A percentile compares a stretch with the other conserved stretches of the same genome.
Conservation (phyloP, 2,329 filamentous ascomycete genomes). For the Ophiostoma perfectum region DNA sequence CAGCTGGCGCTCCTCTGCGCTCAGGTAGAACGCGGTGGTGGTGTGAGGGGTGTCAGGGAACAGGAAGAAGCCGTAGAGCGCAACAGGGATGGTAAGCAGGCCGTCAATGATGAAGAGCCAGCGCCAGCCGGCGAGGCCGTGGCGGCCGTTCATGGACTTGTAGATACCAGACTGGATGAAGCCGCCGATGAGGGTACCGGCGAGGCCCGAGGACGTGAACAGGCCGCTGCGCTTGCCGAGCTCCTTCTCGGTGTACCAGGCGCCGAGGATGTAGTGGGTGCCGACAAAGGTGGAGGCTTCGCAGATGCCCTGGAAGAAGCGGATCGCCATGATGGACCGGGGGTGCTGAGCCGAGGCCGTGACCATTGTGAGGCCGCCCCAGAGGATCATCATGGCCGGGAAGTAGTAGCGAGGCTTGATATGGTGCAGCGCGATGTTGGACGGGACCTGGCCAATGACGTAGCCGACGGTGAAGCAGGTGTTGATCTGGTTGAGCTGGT, state of each 20-base stretch:
- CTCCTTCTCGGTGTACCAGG: conserved; percentile 57
- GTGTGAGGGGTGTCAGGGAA: conserved; percentile 51
- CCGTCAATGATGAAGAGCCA: conserved; percentile 51
- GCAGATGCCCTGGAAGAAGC: conserved; percentile 51
- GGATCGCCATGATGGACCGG: conserved; percentile 54
- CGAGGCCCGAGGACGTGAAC: conserved; percentile 55
- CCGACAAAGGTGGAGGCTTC: conserved; percentile 55
- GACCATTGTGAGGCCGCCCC: conserved; percentile 59
- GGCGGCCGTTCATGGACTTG: conserved; percentile 41
- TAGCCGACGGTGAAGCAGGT: conserved; percentile 45
- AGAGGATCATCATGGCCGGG: conserved; percentile 57
- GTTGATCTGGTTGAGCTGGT: conserved; percentile 50
- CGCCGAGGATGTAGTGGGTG: conserved; percentile 55
- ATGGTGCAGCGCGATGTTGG: conserved; percentile 58
- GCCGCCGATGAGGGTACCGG: conserved; percentile 57
- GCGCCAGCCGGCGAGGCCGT: conserved; percentile 51
- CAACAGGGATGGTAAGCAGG: conserved; percentile 52
- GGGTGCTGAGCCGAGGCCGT: conserved; percentile 49
- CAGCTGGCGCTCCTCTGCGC: conserved; percentile 33
- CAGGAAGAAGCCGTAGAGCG: conserved; percentile 48
- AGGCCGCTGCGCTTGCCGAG: conserved; percentile 57
- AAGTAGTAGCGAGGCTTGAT: conserved; percentile 59
- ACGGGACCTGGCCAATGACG: conserved; percentile 55
- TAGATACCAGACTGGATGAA: conserved; percentile 55
- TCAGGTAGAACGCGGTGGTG: conserved; percentile 46